A percentile compares a stretch with the other conserved stretches of the same genome.
Conservation (phyloP, 2,329 filamentous ascomycete species). For the Alternaria ventricosa region DNA sequence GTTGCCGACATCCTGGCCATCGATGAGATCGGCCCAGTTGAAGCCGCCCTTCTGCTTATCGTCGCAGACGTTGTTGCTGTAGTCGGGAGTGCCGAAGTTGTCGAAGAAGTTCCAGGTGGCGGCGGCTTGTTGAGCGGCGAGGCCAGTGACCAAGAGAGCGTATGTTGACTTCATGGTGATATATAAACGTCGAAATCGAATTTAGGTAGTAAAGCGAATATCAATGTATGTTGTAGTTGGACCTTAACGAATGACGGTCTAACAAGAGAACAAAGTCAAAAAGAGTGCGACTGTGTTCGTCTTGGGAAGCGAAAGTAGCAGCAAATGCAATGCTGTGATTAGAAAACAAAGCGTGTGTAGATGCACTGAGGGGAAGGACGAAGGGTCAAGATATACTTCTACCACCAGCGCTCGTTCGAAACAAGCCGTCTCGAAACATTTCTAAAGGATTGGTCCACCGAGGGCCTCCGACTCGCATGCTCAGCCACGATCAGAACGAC, state of each 20-base stretch:
- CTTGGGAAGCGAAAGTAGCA: conserved; percentile 25
- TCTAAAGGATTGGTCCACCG: conserved; percentile 20
- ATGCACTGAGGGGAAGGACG: conserved; percentile 18
- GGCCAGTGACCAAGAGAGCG: conserved; percentile 55
- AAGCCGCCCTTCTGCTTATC: conserved; percentile 73
- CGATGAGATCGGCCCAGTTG: conserved; percentile 69
- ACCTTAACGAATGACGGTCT: conserved; percentile 31
- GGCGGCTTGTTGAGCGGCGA: conserved; percentile 54
- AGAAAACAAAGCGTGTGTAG: conserved; percentile 21
- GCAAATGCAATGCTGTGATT: conserved; percentile 18
- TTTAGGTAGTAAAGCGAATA: conserved; percentile 29
- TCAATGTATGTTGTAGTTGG: conserved; percentile 17
- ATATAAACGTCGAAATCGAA: conserved; percentile 25
- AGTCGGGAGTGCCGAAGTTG: conserved; percentile 70
- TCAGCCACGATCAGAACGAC: conserved; percentile 33
- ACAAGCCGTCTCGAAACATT: conserved; percentile 33
- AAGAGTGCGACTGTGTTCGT: conserved; percentile 42
- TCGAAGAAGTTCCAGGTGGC: conserved; percentile 60
- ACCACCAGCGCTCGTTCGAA: conserved; percentile 28
- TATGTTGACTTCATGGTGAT: conserved; percentile 53
- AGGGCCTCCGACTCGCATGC: conserved; percentile 19
- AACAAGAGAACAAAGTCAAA: conserved; percentile 6
- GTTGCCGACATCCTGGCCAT: conserved; percentile 57
- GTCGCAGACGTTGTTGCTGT: conserved; percentile 79
- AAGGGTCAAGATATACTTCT: conserved; percentile 35